Percentiles rank a stretch among this genome's conserved stretches.
Evolutionary conservation across 495 filamentous ascomycete species (phyloP).

Genomic region (Parathielavia hyrcaniae): DNA sequence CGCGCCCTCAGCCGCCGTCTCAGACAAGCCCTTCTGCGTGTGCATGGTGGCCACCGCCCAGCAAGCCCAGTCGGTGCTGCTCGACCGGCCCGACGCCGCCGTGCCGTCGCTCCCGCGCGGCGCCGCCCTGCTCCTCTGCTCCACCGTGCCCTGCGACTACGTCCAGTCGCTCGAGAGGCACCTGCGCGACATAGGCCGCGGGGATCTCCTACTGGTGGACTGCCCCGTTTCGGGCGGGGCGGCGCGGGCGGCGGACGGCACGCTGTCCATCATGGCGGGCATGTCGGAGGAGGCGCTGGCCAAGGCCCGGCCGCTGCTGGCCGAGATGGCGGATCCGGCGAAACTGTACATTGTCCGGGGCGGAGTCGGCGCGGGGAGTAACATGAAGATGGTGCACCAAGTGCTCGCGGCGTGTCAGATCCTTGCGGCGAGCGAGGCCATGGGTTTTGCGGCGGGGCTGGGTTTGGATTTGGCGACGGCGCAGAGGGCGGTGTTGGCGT

Average conservation of each 20-base stretch:
- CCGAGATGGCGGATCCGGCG: slow-evolving; percentile 51
- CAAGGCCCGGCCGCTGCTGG: slow-evolving; percentile 54
- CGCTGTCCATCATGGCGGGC: slow-evolving; percentile 76
- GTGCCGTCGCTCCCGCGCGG: slow-evolving; percentile 49
- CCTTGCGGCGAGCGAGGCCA: slow-evolving; percentile 61
- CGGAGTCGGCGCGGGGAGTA: slow-evolving; percentile 70
- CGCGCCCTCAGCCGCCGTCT: slow-evolving; percentile 58
- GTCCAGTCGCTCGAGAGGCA: slow-evolving; percentile 53
- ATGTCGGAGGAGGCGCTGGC: slow-evolving; percentile 51
- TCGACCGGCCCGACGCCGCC: slow-evolving; percentile 55
- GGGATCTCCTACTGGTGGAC: slow-evolving; percentile 65
- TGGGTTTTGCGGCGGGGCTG: slow-evolving; percentile 64
- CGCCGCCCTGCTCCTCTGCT: slow-evolving; percentile 63
- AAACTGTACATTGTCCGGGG: slow-evolving; percentile 71
- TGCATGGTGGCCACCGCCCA: slow-evolving; percentile 75
- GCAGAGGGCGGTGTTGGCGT: slow-evolving; percentile 51
- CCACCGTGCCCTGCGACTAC: slow-evolving; percentile 66
- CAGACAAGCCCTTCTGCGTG: slow-evolving; percentile 55
- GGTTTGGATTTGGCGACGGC: slow-evolving; percentile 57
- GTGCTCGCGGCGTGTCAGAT: slow-evolving; percentile 74
- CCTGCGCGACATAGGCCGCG: slow-evolving; percentile 48
- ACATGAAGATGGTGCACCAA: slow-evolving; percentile 85
- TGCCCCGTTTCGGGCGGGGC: slow-evolving; percentile 74
- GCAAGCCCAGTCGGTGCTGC: slow-evolving; percentile 61
- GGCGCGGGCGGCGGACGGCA: slow-evolving; percentile 64